A percentile compares a stretch with the other conserved stretches of the same genome.
phyloP scores from a whole-genome alignment of 805 yeast genomes.

The Spathaspora hagerdaliae region DNA sequence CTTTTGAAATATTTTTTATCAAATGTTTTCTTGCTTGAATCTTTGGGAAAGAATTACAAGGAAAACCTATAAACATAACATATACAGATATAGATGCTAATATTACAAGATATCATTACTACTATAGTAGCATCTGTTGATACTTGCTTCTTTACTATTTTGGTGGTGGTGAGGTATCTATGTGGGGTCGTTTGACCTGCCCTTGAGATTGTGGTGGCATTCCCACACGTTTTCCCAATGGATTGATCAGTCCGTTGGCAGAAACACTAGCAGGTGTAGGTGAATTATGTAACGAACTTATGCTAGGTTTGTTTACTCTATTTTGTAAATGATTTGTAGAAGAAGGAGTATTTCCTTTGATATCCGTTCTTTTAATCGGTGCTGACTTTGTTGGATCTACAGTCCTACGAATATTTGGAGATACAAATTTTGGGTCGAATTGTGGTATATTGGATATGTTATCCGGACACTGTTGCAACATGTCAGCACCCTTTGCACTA shows the following conservation, averaged over 20 bases:
- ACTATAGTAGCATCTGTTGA: too few species aligned
- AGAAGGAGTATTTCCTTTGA: background rate
- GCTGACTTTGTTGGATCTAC: conserved; percentile 67
- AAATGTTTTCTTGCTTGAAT: too few species aligned
- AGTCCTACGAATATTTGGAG: conserved; percentile 48
- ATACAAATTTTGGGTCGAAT: conserved; percentile 48
- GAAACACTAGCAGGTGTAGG: background rate
- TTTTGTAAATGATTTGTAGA: conserved; percentile 2
- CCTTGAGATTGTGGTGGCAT: conserved; percentile 28
- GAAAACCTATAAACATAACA: too few species aligned
- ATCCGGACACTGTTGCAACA: conserved; percentile 38
- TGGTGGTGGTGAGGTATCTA: background rate
- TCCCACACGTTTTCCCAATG: conserved; percentile 28
- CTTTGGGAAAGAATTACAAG: too few species aligned
- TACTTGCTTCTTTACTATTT: too few species aligned
- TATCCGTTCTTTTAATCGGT: conserved; percentile 47
- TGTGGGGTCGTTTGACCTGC: conserved; percentile 10
- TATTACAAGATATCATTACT: too few species aligned
- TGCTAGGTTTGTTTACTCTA: conserved; percentile 4
- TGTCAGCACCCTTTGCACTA: conserved; percentile 61
- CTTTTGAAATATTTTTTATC: too few species aligned
- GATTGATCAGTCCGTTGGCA: conserved; percentile 2
- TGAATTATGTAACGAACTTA: conserved; percentile 2
- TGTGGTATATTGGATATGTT: conserved; percentile 51
- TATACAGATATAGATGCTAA: too few species aligned